Evolutionary conservation across 257 asterid species (phyloP).

Genomic region (Solanum ossicruentum): DNA sequence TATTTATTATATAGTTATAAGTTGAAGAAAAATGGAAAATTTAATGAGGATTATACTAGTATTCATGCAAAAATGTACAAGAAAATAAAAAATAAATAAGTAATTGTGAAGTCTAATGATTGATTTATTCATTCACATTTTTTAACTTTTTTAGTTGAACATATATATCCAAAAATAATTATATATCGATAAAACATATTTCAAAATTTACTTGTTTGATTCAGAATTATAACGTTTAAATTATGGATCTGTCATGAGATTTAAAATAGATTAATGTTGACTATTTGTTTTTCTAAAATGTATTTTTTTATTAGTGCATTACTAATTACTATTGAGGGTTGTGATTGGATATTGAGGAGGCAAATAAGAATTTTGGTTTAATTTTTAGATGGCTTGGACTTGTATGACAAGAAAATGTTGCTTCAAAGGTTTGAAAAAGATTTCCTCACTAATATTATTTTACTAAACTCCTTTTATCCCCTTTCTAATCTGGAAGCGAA

Average conservation of each 20-base stretch:
- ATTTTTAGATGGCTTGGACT: background rate
- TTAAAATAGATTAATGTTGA: background rate
- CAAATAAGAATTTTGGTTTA: background rate
- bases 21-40: background rate
- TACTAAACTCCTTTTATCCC: background rate
- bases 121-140: background rate
- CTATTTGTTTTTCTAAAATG: background rate
- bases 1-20: background rate
- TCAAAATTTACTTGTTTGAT: background rate
- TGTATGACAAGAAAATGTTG: background rate
- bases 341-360: background rate
- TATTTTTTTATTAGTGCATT: too few relatives aligned
- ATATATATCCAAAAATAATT: background rate
- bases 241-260: background rate
- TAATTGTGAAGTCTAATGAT: background rate
- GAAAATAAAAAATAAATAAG: background rate
- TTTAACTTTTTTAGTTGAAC: background rate
- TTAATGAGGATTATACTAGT: background rate
- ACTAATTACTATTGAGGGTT: background rate
- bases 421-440: background rate
- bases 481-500: background rate
- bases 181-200: background rate
- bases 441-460: background rate
- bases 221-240: background rate
- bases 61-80: background rate